Evolutionary conservation across 306 rosid species (phyloP).

Genomic region (Medicago arabica): DNA sequence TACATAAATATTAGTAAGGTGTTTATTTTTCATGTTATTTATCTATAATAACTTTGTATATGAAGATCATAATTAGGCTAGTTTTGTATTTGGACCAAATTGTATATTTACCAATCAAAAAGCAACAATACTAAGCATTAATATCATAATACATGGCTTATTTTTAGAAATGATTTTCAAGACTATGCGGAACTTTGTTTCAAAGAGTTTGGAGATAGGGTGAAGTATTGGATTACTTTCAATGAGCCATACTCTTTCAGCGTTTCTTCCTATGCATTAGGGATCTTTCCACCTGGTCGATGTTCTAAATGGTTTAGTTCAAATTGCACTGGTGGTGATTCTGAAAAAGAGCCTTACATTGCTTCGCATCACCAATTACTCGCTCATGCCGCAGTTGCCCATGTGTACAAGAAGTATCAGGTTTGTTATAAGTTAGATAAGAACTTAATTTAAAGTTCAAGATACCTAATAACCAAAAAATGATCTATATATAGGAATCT

Average conservation of each 20-base stretch:
- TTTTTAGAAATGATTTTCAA: conserved; percentile 51
- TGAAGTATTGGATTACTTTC: conserved; percentile 67
- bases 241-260: conserved; percentile 56
- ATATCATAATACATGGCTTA: not conserved
- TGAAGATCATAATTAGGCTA: too few species aligned
- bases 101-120: too few species aligned
- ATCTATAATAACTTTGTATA: not conserved
- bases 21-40: not conserved
- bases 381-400: conserved; percentile 58
- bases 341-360: conserved; percentile 61
- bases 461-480: not conserved
- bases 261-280: conserved; percentile 36
- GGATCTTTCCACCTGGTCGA: conserved; percentile 49
- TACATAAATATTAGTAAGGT: not conserved
- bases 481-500: conserved; percentile 46
- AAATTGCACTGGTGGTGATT: conserved; percentile 57
- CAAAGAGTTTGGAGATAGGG: conserved; percentile 61
- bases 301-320: conserved; percentile 53
- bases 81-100: too few species aligned
- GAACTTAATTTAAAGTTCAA: not conserved
- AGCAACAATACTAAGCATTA: too few species aligned
- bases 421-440: not conserved
- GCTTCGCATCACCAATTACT: conserved; percentile 59
- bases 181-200: conserved; percentile 62
- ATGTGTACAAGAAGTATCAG: conserved; percentile 55